Conservation (phyloP, 306 rosid species). For the Citrullus colocynthis region DNA sequence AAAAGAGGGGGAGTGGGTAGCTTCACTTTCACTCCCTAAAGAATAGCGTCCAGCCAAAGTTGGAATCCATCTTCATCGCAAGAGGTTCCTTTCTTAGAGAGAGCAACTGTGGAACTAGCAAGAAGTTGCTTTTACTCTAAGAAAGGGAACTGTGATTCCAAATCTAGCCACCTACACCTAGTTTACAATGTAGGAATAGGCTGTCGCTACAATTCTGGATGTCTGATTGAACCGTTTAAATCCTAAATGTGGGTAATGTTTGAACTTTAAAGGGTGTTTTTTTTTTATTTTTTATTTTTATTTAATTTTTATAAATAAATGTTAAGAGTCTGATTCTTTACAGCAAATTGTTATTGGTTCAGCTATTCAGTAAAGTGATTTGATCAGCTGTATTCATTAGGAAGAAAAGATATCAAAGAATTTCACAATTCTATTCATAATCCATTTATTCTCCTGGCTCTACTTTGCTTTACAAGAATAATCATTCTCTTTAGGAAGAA, state of each 20-base stretch:
- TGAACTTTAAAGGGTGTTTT: not conserved
- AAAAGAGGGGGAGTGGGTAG: not conserved
- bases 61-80: not conserved
- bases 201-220: not conserved
- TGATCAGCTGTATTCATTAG: not conserved
- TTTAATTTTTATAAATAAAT: not conserved
- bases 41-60: slow-evolving; percentile 4
- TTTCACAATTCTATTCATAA: not conserved
- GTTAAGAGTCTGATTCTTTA: not conserved
- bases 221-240: not conserved
- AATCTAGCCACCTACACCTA: not conserved
- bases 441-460: not conserved
- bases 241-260: not conserved
- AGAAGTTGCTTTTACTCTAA: not conserved
- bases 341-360: not conserved
- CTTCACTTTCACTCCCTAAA: not conserved
- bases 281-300: not conserved
- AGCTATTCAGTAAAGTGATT: not conserved
- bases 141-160: not conserved
- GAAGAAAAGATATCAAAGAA: not conserved
- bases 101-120: not conserved
- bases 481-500: not conserved
- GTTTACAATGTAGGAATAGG: not conserved
- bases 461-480: slow-evolving; percentile 6
- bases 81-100: not conserved